phyloP scores from a whole-genome alignment of 1,139 yeast genomes.

The Meyerozyma guilliermondii region DNA sequence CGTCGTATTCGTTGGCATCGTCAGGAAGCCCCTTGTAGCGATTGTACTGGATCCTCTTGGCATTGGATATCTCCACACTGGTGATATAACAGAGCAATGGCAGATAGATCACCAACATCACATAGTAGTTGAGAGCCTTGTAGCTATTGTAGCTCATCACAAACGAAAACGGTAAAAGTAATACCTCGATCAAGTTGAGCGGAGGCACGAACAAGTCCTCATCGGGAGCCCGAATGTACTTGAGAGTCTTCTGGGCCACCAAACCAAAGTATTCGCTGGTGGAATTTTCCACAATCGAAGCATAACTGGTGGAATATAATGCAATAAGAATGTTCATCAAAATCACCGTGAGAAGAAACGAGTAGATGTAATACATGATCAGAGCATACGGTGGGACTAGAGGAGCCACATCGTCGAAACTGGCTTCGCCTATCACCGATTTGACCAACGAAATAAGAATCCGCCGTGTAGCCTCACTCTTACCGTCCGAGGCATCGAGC shows the following conservation, averaged over 20 bases:
- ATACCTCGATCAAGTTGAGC: constrained; percentile 63
- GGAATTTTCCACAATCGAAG: constrained; percentile 76
- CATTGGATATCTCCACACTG: constrained; percentile 56
- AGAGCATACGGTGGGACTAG: constrained; percentile 85
- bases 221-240: constrained; percentile 87
- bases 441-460: constrained; percentile 63
- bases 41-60: constrained; percentile 69
- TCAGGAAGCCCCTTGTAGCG: constrained; percentile 61
- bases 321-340: constrained; percentile 81
- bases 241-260: constrained; percentile 76
- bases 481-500: constrained; percentile 83
- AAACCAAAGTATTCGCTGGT: constrained; percentile 81
- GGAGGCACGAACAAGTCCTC: constrained; percentile 85
- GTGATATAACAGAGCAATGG: constrained; percentile 65
- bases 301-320: constrained; percentile 78
- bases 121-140: constrained; percentile 37
- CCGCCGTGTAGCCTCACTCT: constrained; percentile 63
- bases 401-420: constrained; percentile 61
- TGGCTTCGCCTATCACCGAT: constrained; percentile 69
- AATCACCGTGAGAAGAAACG: constrained; percentile 68
- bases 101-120: constrained; percentile 63
- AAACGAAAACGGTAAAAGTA: constrained; percentile 34
- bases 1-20: constrained; percentile 75
- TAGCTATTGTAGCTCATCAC: constrained; percentile 21
- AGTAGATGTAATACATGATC: constrained; percentile 67